Evolutionary conservation across 1,284 basidiomycete species (phyloP), one percentile per base, ranked within the genome.

Genomic region (Melampsora larici-populina): DNA sequence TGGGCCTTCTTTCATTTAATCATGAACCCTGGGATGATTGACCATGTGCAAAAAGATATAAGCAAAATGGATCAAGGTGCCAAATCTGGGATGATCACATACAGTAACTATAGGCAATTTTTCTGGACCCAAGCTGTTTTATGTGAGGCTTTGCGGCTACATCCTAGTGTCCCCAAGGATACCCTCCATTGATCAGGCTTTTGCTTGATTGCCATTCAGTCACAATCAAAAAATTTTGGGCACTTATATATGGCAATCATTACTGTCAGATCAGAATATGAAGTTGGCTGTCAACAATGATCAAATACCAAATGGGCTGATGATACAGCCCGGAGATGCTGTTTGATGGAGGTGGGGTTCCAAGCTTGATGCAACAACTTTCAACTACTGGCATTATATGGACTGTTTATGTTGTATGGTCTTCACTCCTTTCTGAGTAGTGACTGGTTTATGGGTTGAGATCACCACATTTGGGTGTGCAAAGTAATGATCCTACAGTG

Each of bases 401-500:
- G 26, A 24, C 55, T 0, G 24, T 24, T 21, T 24, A 9, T 43
- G 1, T 13, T 13, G 1, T 9, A 1, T 43, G 40, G 40, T 4
- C 6, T 43, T 43, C 40, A 43, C 40, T 43, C 11, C 40, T 43
- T 36, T 36, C 36, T 36, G 36, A 36, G 40, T 1, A 71, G 58
- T 36, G 80, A 81, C 66, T 81, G 81, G 81, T 48, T 26, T 0
- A 79, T 79, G 67, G 80, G 43, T 1, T 73, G 81, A 21, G 70
- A 76, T 46, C 18, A 46, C 2, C 1, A 48, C 5, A 40, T 81
- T 15, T 81, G 81, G 81, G 81, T 80, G 80, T 18, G 36, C 1
- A 70, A 80, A 58, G 81, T 79, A 70, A 79, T 79, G 31, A 81
- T 81, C 6, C 36, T 46, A 2, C 65, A 81, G 0, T 82, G 81